A percentile compares a stretch with the other conserved stretches of the same genome.
phyloP scores from a whole-genome alignment of 116 monocot species.

The Dioscorea cayenensis region DNA sequence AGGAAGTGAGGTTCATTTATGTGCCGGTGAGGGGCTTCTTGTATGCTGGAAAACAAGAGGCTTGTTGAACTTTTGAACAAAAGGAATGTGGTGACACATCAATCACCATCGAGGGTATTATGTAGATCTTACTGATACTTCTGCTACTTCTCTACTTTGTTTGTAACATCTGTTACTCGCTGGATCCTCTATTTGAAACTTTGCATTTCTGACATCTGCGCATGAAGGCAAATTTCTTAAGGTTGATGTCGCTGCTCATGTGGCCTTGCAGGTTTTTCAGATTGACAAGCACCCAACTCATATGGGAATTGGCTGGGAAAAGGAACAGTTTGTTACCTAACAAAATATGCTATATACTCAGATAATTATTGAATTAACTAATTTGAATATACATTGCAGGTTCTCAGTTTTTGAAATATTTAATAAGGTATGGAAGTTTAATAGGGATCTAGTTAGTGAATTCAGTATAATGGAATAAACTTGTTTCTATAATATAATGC shows the following conservation, averaged over 20 bases:
- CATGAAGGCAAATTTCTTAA: slow-evolving; percentile 86
- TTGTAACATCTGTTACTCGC: not conserved
- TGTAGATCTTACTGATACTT: slow-evolving; percentile 85
- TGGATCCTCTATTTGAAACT: not conserved
- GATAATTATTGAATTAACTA: slow-evolving; percentile 6
- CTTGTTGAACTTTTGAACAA: slow-evolving; percentile 72
- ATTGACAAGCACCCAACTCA: slow-evolving; percentile 95
- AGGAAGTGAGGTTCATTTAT: slow-evolving; percentile 86
- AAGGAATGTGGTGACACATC: slow-evolving; percentile 66
- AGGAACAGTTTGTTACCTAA: slow-evolving; percentile 76
- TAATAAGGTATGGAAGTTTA: slow-evolving; percentile 61
- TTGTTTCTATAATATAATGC: not conserved
- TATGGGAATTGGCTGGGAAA: slow-evolving; percentile 98
- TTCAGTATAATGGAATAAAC: slow-evolving; percentile 8
- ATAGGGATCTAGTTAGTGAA: slow-evolving; percentile 5
- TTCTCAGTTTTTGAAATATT: slow-evolving; percentile 97
- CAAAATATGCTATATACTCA: not conserved
- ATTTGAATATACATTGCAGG: slow-evolving; percentile 38
- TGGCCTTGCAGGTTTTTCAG: slow-evolving; percentile 95
- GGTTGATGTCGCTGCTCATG: slow-evolving; percentile 84
- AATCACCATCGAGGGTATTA: slow-evolving; percentile 65
- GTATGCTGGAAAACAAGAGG: slow-evolving; percentile 87
- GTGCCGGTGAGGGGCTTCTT: slow-evolving; percentile 88
- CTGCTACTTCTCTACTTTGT: not conserved
- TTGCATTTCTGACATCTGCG: slow-evolving; percentile 39